These are phyloP conservation scores for Fusarium sp. DNA, from an alignment of 2,329 filamentous ascomycete species.

Conservation along the genomic window DNA sequence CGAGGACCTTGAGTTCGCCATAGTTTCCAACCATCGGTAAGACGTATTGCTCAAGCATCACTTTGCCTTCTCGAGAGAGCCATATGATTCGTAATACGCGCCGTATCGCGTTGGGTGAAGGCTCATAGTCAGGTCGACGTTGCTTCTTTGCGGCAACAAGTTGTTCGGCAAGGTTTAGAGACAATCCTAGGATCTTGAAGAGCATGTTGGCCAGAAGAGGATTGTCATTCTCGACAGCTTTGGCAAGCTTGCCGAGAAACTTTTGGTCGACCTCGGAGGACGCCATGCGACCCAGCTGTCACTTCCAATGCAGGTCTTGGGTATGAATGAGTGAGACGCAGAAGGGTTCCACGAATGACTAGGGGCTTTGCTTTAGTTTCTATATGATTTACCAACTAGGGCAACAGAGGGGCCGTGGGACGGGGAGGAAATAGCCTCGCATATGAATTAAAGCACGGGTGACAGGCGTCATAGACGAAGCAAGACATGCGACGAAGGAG, in stretches of 20 bases:
- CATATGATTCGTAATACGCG: constrained; percentile 92
- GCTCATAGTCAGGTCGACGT: constrained; percentile 81
- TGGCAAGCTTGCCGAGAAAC: constrained; percentile 90
- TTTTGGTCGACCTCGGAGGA: constrained; percentile 98
- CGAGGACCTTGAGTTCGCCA: constrained; percentile 86
- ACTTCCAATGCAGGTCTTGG: constrained; percentile 17
- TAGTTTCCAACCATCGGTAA: constrained; percentile 84
- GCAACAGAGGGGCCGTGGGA: constrained; percentile 31
- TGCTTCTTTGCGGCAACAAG: constrained; percentile 85
- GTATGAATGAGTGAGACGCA: constrained; percentile 29
- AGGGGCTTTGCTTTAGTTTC: constrained; percentile 37
- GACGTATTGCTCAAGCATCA: constrained; percentile 88
- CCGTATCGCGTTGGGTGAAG: constrained; percentile 81
- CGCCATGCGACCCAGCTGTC: constrained; percentile 72
- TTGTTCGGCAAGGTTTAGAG: constrained; percentile 86
- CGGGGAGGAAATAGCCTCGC: constrained; percentile 41
- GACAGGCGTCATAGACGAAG: constrained; percentile 37
- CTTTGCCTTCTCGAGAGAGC: constrained; percentile 90
- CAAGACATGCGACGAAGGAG: constrained; percentile 34
- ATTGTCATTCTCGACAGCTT: constrained; percentile 80
- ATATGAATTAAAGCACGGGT: constrained; percentile 47
- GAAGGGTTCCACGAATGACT: constrained; percentile 36
- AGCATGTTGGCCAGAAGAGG: constrained; percentile 83
- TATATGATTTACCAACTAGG: constrained; percentile 38
- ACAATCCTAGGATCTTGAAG: constrained; percentile 91